phyloP scores from a whole-genome alignment of 768 basidiomycete genomes.

The Lentinula sp. region DNA sequence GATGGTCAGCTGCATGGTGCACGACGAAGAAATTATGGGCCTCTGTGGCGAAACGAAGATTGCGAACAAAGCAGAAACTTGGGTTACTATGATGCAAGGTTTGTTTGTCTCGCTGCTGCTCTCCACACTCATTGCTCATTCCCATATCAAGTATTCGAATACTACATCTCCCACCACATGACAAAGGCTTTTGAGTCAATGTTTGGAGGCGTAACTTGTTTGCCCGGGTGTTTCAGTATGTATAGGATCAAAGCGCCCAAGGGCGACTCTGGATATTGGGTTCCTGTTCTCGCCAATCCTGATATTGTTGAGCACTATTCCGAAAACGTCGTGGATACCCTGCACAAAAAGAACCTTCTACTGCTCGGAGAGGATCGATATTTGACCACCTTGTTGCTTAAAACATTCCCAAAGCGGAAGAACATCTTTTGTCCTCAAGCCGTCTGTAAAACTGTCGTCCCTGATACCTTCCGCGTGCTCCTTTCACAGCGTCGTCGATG shows the following conservation, averaged over 20 bases:
- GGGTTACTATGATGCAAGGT: slow-evolving; percentile 99
- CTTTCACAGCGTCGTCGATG: slow-evolving; percentile 96
- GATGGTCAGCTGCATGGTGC: slow-evolving; percentile 95
- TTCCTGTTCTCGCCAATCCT: slow-evolving; percentile 96
- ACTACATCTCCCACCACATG: slow-evolving; percentile 99
- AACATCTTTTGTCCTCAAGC: slow-evolving; percentile 99
- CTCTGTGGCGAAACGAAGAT: slow-evolving; percentile 99
- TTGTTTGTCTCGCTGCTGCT: slow-evolving; percentile 20
- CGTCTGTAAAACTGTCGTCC: slow-evolving; percentile 97
- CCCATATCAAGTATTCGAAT: slow-evolving; percentile 79
- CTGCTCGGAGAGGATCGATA: slow-evolving; percentile 99
- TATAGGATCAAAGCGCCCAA: slow-evolving; percentile 99
- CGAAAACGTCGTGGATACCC: slow-evolving; percentile 97
- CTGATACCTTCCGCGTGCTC: slow-evolving; percentile 90
- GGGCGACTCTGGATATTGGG: slow-evolving; percentile 93
- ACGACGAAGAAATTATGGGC: slow-evolving; percentile 98
- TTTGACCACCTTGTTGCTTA: slow-evolving; percentile 93
- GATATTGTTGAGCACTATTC: slow-evolving; percentile 99
- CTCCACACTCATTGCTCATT: slow-evolving; percentile 3
- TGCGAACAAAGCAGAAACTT: slow-evolving; percentile 97
- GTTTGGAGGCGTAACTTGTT: slow-evolving; percentile 99
- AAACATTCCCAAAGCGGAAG: slow-evolving; percentile 99
- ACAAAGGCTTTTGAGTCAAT: slow-evolving; percentile 99
- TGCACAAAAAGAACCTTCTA: slow-evolving; percentile 98
- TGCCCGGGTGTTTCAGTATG: slow-evolving; percentile 99